Evolutionary conservation across 306 rosid species (phyloP), one percentile per base, ranked within the genome.

Genomic region (Clitoria ternatea): DNA sequence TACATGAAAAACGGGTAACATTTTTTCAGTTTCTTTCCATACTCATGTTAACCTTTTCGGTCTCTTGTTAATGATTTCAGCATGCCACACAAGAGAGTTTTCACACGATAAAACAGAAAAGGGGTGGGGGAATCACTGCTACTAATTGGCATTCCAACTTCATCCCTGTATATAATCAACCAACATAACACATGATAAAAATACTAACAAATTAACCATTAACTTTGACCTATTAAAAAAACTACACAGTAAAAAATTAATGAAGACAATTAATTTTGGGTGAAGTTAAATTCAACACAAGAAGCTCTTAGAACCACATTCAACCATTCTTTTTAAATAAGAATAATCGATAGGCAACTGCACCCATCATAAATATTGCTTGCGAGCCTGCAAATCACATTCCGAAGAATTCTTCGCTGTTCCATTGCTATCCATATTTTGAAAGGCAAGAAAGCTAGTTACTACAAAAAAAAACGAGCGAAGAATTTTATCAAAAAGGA

Each of bases 291-390:
- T 23, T 39, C 78, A 44, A 54, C 70, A 61, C 42, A 43, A 17
- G 61, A 75, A 57, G 47, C 63, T 29, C 60, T 29, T 30, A 11
- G 23, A 43, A 40, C 61, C 55, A 70, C 49, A 56, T 57, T 56
- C 9, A 20, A 18, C 67, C 42, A 1, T 36, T 22, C 7, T 12
- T 73, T 44, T 72, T 1, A 53, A 40, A 40, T 27, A 20, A 47
- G 2, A 71, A 65, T 42, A 50, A 66, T 49, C 27, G 11, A 59
- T 24, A 30, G 14, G 39, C 42, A 26, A 72, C 68, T 42, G 49
- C 67, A 66, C 69, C 35, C 76, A 24, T 19, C 61, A n/a, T 64
- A 19, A 19, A 49, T 7, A 66, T 52, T 12, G 15, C 61, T 62
- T 33, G 43, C 39, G 27, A 15, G 42, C 63, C 0, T 18, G 33